phyloP scores from a whole-genome alignment of 345 rosid species.

The Citropsis articulata region DNA sequence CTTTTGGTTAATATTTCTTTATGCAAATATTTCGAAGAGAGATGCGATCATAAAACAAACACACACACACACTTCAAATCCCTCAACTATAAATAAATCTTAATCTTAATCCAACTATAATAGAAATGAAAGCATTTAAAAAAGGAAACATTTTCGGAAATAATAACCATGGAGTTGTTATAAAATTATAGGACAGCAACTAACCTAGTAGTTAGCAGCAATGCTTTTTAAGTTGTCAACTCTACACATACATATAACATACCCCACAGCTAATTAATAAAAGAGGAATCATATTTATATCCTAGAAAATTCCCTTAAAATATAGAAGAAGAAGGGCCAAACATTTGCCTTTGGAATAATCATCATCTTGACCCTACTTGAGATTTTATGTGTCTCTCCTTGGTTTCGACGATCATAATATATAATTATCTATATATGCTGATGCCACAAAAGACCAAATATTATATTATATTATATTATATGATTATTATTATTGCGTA shows the following conservation, averaged over 20 bases:
- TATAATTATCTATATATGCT: not conserved
- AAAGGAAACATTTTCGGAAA: too few species aligned
- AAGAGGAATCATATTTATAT: constrained; percentile 6
- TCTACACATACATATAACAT: too few species aligned
- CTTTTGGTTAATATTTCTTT: not conserved
- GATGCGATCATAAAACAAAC: too few species aligned
- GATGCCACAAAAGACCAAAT: constrained; percentile 5
- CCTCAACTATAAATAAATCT: too few species aligned
- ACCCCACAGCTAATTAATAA: not conserved
- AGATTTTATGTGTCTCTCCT: constrained; percentile 2
- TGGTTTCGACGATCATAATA: not conserved
- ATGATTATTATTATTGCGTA: too few species aligned
- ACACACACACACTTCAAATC: too few species aligned
- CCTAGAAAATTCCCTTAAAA: constrained; percentile 1
- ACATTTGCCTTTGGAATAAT: constrained; percentile 22
- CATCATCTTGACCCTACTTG: constrained; percentile 1
- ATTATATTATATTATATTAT: not conserved
- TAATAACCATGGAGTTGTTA: not conserved
- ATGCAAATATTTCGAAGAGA: too few species aligned
- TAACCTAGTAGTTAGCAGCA: not conserved
- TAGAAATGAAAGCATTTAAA: too few species aligned
- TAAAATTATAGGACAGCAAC: too few species aligned
- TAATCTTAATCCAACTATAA: not conserved
- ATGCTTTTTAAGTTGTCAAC: not conserved
- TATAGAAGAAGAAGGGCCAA: not conserved